These are phyloP conservation scores for Mycena pura DNA, from an alignment of 768 basidiomycete genomes.

Conservation along the genomic window DNA sequence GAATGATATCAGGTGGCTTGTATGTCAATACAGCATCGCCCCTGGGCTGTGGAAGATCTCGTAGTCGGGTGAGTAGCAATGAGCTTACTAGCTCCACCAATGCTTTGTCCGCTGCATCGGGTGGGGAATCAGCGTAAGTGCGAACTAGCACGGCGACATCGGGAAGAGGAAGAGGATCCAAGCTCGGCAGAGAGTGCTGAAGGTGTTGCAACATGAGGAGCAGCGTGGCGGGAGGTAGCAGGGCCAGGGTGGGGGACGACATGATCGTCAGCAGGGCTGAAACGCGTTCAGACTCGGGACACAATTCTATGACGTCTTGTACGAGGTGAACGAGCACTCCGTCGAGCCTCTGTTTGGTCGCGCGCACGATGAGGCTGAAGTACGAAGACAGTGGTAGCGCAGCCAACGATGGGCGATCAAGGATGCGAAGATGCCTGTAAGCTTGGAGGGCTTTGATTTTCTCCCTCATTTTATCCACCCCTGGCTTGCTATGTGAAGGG, in stretches of 20 bases:
- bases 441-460: slow-evolving; percentile 8
- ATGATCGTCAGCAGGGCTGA: slow-evolving; percentile 18
- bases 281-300: background rate
- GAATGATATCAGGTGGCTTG: slow-evolving; percentile 45
- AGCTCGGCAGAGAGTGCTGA: slow-evolving; percentile 1
- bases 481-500: background rate
- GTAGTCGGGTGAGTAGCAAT: slow-evolving; percentile 38
- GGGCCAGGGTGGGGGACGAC: slow-evolving; percentile 15
- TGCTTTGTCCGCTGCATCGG: slow-evolving; percentile 27
- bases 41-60: slow-evolving; percentile 32
- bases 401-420: slow-evolving; percentile 15
- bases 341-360: slow-evolving; percentile 23
- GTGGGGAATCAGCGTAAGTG: slow-evolving; percentile 25
- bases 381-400: slow-evolving; percentile 10
- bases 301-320: slow-evolving; percentile 31
- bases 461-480: slow-evolving; percentile 5
- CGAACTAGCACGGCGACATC: slow-evolving; percentile 21
- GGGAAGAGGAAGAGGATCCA: slow-evolving; percentile 8
- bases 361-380: slow-evolving; percentile 11
- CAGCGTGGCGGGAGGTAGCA: slow-evolving; percentile 18
- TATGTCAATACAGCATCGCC: slow-evolving; percentile 41
- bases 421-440: slow-evolving; percentile 19
- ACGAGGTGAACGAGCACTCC: slow-evolving; percentile 29
- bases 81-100: slow-evolving; percentile 37
- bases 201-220: slow-evolving; percentile 28